These are phyloP conservation scores for Microdochium trichocladiopsis DNA, from an alignment of 2,329 filamentous ascomycete species.

Conservation along the genomic window DNA sequence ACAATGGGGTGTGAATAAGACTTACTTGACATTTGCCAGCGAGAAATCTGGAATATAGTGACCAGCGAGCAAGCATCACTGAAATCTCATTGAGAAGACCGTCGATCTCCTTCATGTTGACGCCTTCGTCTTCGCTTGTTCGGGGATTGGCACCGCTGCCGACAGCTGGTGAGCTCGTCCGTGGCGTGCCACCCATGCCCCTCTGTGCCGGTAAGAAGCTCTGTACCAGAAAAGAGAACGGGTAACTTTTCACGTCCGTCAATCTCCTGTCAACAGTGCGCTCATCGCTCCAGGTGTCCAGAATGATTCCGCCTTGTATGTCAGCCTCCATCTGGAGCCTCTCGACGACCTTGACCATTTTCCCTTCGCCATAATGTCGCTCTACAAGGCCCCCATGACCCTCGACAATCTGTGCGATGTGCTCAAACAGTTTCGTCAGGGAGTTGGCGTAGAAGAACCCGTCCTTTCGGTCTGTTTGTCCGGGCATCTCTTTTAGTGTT, in stretches of 20 bases:
- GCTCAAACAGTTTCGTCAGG: conserved; percentile 88
- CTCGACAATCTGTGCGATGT: conserved; percentile 95
- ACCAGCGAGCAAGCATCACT: conserved; percentile 90
- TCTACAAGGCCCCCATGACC: conserved; percentile 86
- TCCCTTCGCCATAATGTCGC: conserved; percentile 84
- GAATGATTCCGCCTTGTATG: conserved; percentile 88
- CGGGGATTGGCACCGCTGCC: conserved; percentile 47
- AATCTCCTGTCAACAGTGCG: conserved; percentile 75
- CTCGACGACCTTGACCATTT: conserved; percentile 93
- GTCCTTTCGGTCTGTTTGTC: conserved; percentile 57
- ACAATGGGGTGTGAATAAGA: conserved; percentile 9
- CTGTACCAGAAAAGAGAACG: conserved; percentile 93
- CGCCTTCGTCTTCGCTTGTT: conserved; percentile 78
- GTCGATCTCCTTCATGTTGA: conserved; percentile 96
- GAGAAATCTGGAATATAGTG: conserved; percentile 83
- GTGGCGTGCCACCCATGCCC: conserved; percentile 50
- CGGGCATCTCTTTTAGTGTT: conserved; percentile 65
- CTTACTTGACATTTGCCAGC: conserved; percentile 77
- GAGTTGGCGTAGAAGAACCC: conserved; percentile 88
- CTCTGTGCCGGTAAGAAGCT: conserved; percentile 77
- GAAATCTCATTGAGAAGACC: conserved; percentile 80
- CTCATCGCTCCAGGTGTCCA: conserved; percentile 95
- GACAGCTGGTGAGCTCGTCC: conserved; percentile 69
- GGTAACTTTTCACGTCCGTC: conserved; percentile 95
- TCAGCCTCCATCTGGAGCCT: conserved; percentile 90